phyloP scores from a whole-genome alignment of 306 rosid genomes.

The Quercus mongolica region DNA sequence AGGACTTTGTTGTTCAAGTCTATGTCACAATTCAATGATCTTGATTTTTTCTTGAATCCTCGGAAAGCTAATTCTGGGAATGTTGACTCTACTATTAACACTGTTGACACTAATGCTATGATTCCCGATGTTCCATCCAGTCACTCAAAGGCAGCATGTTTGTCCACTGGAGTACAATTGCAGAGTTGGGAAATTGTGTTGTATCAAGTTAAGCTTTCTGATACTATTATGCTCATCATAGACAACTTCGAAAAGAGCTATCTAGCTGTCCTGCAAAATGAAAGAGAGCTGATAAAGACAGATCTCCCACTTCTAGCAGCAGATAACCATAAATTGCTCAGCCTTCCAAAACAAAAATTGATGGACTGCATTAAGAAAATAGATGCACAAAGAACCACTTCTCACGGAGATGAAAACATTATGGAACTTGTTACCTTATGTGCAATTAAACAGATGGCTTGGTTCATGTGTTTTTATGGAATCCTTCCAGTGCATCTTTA shows the following conservation, averaged over 20 bases:
- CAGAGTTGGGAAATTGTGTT: slow-evolving; percentile 30
- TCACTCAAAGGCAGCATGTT: slow-evolving; percentile 16
- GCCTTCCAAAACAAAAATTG: slow-evolving; percentile 41
- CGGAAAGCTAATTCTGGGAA: slow-evolving; percentile 38
- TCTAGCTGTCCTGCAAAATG: slow-evolving; percentile 47
- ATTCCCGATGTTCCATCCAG: slow-evolving; percentile 33
- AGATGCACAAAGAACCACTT: slow-evolving; percentile 2
- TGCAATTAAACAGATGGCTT: slow-evolving; percentile 59
- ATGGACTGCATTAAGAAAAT: slow-evolving; percentile 26
- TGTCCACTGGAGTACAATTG: slow-evolving; percentile 23
- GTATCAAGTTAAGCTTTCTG: slow-evolving; percentile 44
- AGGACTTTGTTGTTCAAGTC: slow-evolving; percentile 58
- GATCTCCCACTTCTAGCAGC: slow-evolving; percentile 25
- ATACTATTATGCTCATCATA: slow-evolving; percentile 31
- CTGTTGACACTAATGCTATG: slow-evolving; percentile 28
- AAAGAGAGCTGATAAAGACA: slow-evolving; percentile 40
- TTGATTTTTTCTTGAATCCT: slow-evolving; percentile 67
- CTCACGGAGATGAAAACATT: slow-evolving; percentile 36
- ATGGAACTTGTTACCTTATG: slow-evolving; percentile 39
- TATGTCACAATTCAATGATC: slow-evolving; percentile 54
- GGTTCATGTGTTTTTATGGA: slow-evolving; percentile 61
- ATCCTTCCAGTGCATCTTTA: slow-evolving; percentile 50
- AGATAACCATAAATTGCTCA: slow-evolving; percentile 37
- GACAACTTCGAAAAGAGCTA: slow-evolving; percentile 43
- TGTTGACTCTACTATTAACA: slow-evolving; percentile 26